Evolutionary conservation across 257 asterid genomes (phyloP).

Genomic region (Lantana camara): DNA sequence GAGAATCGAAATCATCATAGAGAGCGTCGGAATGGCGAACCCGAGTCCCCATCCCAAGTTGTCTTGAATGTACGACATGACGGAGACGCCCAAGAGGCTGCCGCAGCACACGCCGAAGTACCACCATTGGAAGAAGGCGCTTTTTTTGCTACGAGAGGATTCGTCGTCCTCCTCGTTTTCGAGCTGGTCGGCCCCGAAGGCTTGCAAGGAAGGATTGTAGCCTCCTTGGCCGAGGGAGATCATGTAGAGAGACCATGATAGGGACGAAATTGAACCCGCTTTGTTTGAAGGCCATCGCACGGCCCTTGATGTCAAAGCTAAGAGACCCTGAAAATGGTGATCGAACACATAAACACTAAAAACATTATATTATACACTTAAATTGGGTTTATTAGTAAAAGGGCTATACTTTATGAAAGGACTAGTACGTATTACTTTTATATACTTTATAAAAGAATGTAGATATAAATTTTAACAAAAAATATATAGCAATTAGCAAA

Average conservation of each 20-base stretch:
- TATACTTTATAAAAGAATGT: background rate
- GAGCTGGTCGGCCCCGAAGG: slow-evolving; percentile 86
- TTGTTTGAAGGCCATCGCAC: slow-evolving; percentile 55
- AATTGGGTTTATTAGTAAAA: too few species aligned
- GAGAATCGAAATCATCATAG: slow-evolving; percentile 57
- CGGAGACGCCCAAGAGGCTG: slow-evolving; percentile 73
- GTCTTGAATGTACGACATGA: slow-evolving; percentile 86
- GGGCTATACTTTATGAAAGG: too few species aligned
- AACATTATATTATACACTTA: too few species aligned
- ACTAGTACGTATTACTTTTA: too few species aligned
- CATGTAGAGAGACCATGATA: slow-evolving; percentile 63
- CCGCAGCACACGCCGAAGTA: slow-evolving; percentile 90
- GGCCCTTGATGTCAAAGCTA: slow-evolving; percentile 72
- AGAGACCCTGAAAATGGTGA: slow-evolving; percentile 81
- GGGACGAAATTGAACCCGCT: slow-evolving; percentile 42
- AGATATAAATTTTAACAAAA: background rate
- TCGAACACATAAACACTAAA: too few species aligned
- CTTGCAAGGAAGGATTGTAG: slow-evolving; percentile 89
- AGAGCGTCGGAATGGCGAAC: slow-evolving; percentile 71
- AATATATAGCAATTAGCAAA: background rate
- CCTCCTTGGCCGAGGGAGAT: slow-evolving; percentile 87
- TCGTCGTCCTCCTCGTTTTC: slow-evolving; percentile 42
- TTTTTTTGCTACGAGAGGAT: slow-evolving; percentile 46
- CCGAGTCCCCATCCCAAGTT: slow-evolving; percentile 91
- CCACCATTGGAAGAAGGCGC: slow-evolving; percentile 90